phyloP scores from a whole-genome alignment of 2,329 filamentous ascomycete genomes.

The Diplodia scrobiculata region DNA sequence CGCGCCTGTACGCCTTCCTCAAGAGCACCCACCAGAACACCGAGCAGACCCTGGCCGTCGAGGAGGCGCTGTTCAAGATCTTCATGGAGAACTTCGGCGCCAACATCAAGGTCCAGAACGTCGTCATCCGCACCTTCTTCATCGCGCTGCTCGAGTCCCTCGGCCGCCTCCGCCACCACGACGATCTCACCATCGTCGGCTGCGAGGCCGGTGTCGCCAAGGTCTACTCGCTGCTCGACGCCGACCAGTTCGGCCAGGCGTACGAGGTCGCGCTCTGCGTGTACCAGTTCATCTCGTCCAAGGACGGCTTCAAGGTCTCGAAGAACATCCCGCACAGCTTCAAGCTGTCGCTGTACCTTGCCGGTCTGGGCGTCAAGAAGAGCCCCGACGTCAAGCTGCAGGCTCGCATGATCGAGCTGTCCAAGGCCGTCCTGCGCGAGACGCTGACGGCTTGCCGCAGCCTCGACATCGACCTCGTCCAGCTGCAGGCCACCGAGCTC shows the following conservation, averaged over 20 bases:
- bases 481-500: constrained; percentile 47
- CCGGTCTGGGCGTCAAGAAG: constrained; percentile 37
- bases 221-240: constrained; percentile 31
- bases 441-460: constrained; percentile 46
- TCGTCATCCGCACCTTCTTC: constrained; percentile 27
- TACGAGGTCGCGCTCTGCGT: constrained; percentile 42
- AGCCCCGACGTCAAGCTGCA: constrained; percentile 40
- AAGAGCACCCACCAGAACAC: constrained; percentile 18
- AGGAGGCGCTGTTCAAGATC: constrained; percentile 23
- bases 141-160: constrained; percentile 28
- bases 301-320: constrained; percentile 40
- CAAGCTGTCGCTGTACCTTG: constrained; percentile 42
- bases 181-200: constrained; percentile 23
- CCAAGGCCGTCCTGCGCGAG: constrained; percentile 47
- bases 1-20: constrained; percentile 39
- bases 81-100: constrained; percentile 27
- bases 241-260: constrained; percentile 40
- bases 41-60: constrained; percentile 23
- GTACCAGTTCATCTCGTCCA: constrained; percentile 40
- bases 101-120: constrained; percentile 24
- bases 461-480: constrained; percentile 49
- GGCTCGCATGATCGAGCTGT: constrained; percentile 47
- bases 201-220: constrained; percentile 21
- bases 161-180: constrained; percentile 19
- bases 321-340: constrained; percentile 45